Conservation (phyloP, 2,329 filamentous ascomycete genomes). For the Claviceps capensis region DNA sequence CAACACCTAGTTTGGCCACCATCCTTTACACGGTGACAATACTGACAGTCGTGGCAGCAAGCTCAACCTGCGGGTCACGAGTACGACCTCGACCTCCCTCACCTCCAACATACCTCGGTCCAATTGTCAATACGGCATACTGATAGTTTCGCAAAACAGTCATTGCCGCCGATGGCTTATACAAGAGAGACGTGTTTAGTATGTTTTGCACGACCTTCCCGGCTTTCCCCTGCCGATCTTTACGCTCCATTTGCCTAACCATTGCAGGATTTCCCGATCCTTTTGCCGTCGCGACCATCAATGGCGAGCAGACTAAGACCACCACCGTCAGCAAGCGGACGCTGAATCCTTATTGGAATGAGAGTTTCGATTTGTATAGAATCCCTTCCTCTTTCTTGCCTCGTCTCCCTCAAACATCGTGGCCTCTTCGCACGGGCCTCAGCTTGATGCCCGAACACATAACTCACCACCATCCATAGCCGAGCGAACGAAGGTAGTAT, state of each 20-base stretch:
- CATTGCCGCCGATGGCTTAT: slow-evolving; percentile 94
- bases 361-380: slow-evolving; percentile 91
- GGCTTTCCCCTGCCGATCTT: not conserved
- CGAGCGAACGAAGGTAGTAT: slow-evolving; percentile 90
- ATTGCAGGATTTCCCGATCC: slow-evolving; percentile 82
- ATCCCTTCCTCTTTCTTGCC: slow-evolving; percentile 4
- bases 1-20: not conserved
- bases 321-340: slow-evolving; percentile 95
- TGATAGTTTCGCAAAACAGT: slow-evolving; percentile 44
- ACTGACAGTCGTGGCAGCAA: slow-evolving; percentile 38
- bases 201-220: slow-evolving; percentile 28
- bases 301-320: slow-evolving; percentile 97
- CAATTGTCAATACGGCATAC: slow-evolving; percentile 8
- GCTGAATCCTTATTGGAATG: slow-evolving; percentile 99
- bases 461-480: slow-evolving; percentile 32
- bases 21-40: not conserved
- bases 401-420: not conserved
- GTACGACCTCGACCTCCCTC: slow-evolving; percentile 38
- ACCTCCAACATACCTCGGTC: slow-evolving; percentile 6
- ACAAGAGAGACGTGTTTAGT: slow-evolving; percentile 99
- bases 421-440: not conserved
- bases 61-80: slow-evolving; percentile 85
- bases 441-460: not conserved
- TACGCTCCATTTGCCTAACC: slow-evolving; percentile 15
- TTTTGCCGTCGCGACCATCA: slow-evolving; percentile 92